Evolutionary conservation across 202 grass and related monocot genomes (phyloP).

Genomic region (Zizania palustris): DNA sequence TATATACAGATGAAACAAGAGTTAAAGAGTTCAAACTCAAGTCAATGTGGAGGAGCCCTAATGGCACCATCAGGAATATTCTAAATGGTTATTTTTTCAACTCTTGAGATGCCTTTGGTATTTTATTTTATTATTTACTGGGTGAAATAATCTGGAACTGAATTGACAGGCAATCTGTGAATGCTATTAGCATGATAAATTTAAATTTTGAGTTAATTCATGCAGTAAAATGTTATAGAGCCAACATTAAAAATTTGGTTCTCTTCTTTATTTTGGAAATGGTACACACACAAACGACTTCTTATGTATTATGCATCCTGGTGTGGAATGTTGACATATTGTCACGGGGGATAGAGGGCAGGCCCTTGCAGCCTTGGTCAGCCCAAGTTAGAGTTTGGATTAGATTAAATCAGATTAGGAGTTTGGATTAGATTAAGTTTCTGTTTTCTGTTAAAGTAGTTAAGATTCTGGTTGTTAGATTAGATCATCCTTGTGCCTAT

Average conservation of each 20-base stretch:
- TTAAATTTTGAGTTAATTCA: neutral
- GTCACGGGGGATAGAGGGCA: too few species aligned
- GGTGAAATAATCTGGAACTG: slow-evolving; percentile 6
- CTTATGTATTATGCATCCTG: neutral
- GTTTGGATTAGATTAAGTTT: too few species aligned
- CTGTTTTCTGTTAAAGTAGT: too few species aligned
- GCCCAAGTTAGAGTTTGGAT: too few species aligned
- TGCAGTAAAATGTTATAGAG: neutral
- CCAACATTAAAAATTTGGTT: slow-evolving; percentile 1
- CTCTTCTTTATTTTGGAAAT: neutral
- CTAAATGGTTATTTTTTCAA: slow-evolving; percentile 62
- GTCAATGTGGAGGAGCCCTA: slow-evolving; percentile 93
- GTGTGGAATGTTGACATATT: neutral
- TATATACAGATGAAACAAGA: slow-evolving; percentile 75
- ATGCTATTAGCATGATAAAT: neutral
- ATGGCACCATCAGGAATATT: slow-evolving; percentile 92
- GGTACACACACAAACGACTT: neutral
- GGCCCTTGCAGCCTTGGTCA: too few species aligned
- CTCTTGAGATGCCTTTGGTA: slow-evolving; percentile 22
- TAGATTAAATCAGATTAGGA: too few species aligned
- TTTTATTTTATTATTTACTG: slow-evolving; percentile 1
- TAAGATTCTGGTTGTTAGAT: too few species aligned
- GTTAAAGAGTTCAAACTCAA: slow-evolving; percentile 91
- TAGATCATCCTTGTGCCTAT: too few species aligned
- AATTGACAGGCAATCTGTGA: neutral